phyloP scores from a whole-genome alignment of 78 protist species.

The Monocercomonoides exilis region DNA sequence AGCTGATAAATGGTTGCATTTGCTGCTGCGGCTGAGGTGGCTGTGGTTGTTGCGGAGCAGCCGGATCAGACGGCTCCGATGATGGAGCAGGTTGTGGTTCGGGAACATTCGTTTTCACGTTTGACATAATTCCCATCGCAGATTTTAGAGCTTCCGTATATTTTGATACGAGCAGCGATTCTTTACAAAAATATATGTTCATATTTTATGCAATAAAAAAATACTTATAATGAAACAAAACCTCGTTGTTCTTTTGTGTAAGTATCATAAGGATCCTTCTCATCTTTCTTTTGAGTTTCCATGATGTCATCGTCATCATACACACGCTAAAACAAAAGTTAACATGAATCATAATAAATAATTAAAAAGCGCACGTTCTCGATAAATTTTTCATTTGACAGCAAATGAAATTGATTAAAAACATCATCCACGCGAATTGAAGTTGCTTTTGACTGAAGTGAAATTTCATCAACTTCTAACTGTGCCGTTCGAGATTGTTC shows the following conservation, averaged over 20 bases:
- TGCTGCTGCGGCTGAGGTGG: not conserved
- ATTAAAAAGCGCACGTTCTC: not conserved
- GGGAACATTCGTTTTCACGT: not conserved
- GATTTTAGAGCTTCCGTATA: not conserved
- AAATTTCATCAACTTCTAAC: not conserved
- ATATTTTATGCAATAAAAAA: not conserved
- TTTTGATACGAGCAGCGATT: not conserved
- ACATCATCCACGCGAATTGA: not conserved
- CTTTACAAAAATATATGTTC: not conserved
- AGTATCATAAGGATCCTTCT: not conserved
- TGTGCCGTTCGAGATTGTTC: not conserved
- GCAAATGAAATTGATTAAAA: not conserved
- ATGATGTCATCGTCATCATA: not conserved
- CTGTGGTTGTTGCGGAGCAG: not conserved
- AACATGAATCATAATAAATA: not conserved
- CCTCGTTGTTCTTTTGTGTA: not conserved
- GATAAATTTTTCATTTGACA: not conserved
- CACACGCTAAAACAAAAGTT: not conserved
- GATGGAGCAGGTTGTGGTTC: not conserved
- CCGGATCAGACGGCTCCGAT: not conserved
- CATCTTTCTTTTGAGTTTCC: not conserved
- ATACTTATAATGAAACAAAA: not conserved
- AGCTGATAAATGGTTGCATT: not conserved
- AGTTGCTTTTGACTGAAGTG: not conserved
- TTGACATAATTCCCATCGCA: not conserved